Evolutionary conservation across 2,329 filamentous ascomycete species (phyloP).

Genomic region (Aspergillus candidus): DNA sequence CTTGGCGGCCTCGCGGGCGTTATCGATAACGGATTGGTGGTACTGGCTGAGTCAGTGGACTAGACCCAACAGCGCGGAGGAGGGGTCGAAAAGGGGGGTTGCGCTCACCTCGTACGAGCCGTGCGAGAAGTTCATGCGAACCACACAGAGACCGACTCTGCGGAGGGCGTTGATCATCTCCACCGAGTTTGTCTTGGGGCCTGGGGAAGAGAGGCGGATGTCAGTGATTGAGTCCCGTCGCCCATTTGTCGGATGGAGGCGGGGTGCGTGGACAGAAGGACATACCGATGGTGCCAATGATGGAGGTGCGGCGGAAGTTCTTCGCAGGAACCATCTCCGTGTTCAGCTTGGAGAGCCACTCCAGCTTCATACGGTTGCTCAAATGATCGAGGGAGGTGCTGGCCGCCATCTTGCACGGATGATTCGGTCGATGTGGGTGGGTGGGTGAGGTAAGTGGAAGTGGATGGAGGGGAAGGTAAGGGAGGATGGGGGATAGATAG

Average conservation of each 20-base stretch:
- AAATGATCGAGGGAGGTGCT: constrained; percentile 83
- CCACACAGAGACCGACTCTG: constrained; percentile 87
- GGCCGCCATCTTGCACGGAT: constrained; percentile 51
- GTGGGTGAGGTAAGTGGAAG: constrained; percentile 10
- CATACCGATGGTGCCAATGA: constrained; percentile 93
- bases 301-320: constrained; percentile 93
- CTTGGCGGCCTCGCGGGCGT: constrained; percentile 81
- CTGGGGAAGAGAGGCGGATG: constrained; percentile 30
- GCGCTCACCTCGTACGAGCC: constrained; percentile 66
- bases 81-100: background rate
- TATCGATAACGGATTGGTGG: constrained; percentile 96
- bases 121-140: constrained; percentile 99
- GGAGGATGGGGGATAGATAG: constrained; percentile 4
- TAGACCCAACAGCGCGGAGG: background rate
- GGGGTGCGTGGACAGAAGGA: background rate
- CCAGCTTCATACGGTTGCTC: constrained; percentile 64
- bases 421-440: no score
- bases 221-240: constrained; percentile 13
- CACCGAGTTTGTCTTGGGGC: constrained; percentile 96
- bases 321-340: constrained; percentile 80
- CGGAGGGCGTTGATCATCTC: constrained; percentile 95
- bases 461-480: constrained; percentile 3
- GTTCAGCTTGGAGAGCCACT: constrained; percentile 73
- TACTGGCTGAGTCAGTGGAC: constrained; percentile 51
- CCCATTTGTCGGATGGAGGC: no score